A percentile compares a stretch with the other conserved stretches of the same genome.
phyloP scores from a whole-genome alignment of 1,284 basidiomycete species.

The Malassezia brasiliensis region DNA sequence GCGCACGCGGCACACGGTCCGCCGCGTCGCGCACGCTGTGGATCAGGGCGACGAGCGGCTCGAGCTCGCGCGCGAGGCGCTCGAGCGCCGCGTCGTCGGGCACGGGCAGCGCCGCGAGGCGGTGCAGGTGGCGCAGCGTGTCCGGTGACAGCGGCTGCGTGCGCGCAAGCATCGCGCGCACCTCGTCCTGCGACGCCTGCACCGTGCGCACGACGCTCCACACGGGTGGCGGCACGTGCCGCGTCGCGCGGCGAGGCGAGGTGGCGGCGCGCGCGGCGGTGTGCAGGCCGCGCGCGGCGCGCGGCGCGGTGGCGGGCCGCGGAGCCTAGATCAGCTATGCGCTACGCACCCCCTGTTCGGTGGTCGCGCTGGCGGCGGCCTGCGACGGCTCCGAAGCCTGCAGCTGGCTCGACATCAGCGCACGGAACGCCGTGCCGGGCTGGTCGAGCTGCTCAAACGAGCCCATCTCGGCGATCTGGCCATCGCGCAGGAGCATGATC shows the following conservation, averaged over 20 bases:
- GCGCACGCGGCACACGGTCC: not conserved
- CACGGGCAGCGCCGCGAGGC: slow-evolving; percentile 18
- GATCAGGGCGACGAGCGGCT: slow-evolving; percentile 18
- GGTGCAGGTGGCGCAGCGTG: slow-evolving; percentile 16
- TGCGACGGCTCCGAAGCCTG: slow-evolving; percentile 13
- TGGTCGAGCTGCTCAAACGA: slow-evolving; percentile 50
- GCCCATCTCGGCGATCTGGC: slow-evolving; percentile 51
- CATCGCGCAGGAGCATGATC: slow-evolving; percentile 52
- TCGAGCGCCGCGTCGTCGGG: slow-evolving; percentile 10
- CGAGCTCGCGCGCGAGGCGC: slow-evolving; percentile 10
- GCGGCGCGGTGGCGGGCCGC: not conserved
- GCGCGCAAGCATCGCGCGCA: not conserved
- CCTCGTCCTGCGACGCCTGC: not conserved
- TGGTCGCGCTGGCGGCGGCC: slow-evolving; percentile 2
- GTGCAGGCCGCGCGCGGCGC: not conserved
- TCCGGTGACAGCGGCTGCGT: slow-evolving; percentile 9
- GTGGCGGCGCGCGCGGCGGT: not conserved
- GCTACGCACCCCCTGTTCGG: not conserved
- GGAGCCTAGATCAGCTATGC: slow-evolving; percentile 5
- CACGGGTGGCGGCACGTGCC: slow-evolving; percentile 6
- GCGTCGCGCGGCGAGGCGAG: not conserved
- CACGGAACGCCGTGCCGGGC: slow-evolving; percentile 33
- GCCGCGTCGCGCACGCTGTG: slow-evolving; percentile 5
- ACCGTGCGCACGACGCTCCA: slow-evolving; percentile 20
- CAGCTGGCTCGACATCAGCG: slow-evolving; percentile 42